A percentile compares a stretch with the other conserved stretches of the same genome.
Conservation (phyloP, 2,329 filamentous ascomycete genomes). For the Fusarium incarnatum region DNA sequence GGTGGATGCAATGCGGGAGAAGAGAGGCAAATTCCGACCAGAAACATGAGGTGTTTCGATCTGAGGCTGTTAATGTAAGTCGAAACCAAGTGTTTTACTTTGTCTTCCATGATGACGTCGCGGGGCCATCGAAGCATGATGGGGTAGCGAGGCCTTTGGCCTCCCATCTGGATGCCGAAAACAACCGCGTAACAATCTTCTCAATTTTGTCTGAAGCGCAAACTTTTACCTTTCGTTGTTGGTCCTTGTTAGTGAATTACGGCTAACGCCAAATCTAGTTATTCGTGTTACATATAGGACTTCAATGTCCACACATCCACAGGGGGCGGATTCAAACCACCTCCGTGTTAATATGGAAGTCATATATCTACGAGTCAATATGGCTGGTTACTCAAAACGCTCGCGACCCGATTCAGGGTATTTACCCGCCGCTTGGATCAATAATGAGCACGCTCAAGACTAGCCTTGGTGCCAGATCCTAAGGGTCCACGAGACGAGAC, state of each 20-base stretch:
- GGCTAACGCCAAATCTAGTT: conserved; percentile 5
- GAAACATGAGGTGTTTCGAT: conserved; percentile 53
- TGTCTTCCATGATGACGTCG: conserved; percentile 61
- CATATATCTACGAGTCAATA: conserved; percentile 13
- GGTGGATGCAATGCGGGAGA: conserved; percentile 76
- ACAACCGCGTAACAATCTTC: conserved; percentile 76
- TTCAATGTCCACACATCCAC: neutral
- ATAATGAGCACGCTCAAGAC: neutral
- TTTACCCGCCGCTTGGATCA: conserved; percentile 9
- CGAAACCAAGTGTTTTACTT: conserved; percentile 9
- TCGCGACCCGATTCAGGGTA: neutral
- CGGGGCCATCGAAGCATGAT: conserved; percentile 62
- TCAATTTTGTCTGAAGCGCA: conserved; percentile 68
- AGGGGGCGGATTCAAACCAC: conserved; percentile 10
- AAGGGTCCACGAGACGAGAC: conserved; percentile 3
- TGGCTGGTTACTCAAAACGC: neutral
- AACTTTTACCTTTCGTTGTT: conserved; percentile 41
- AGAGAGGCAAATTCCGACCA: conserved; percentile 71
- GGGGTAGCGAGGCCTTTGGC: conserved; percentile 36
- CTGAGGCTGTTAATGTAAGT: conserved; percentile 25
- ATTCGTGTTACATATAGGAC: neutral
- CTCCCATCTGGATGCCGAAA: conserved; percentile 63
- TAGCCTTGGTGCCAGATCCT: neutral
- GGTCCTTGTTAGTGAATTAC: conserved; percentile 39
- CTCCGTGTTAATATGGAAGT: conserved; percentile 1